phyloP scores from a whole-genome alignment of 305 asterid species.

The Solanum hybrid region DNA sequence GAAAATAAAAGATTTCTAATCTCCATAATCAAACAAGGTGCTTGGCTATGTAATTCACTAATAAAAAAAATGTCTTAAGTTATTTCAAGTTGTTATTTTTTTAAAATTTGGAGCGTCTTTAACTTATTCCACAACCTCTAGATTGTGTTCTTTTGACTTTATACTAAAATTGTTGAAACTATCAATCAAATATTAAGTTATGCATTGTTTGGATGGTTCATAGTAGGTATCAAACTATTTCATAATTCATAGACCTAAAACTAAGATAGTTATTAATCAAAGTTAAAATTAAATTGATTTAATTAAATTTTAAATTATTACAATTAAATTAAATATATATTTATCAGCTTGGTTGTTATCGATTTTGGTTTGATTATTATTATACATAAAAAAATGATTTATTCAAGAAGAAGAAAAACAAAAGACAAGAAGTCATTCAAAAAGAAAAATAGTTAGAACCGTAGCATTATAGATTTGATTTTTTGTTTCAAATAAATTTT shows the following conservation, averaged over 20 bases:
- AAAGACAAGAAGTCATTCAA: not conserved
- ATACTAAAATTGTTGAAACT: not conserved
- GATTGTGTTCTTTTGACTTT: not conserved
- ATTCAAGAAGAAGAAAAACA: not conserved
- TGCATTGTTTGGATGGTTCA: not conserved
- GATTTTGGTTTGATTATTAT: no score
- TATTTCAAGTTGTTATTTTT: no score
- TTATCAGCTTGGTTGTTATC: no score
- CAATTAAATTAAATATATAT: not conserved
- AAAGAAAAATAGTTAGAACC: not conserved
- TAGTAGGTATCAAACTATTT: not conserved
- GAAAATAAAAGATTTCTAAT: not conserved
- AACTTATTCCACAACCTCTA: not conserved
- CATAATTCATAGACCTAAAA: not conserved
- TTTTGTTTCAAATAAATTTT: not conserved
- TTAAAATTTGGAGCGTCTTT: no score
- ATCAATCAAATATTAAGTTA: not conserved
- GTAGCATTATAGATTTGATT: not conserved
- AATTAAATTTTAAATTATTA: not conserved
- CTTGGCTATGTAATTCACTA: not conserved
- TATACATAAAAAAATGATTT: not conserved
- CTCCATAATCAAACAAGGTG: not conserved
- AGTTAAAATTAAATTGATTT: not conserved
- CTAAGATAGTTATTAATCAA: not conserved
- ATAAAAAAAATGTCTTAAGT: no score